Evolutionary conservation across 768 basidiomycete genomes (phyloP).

Genomic region (Phylloporus scabripes): DNA sequence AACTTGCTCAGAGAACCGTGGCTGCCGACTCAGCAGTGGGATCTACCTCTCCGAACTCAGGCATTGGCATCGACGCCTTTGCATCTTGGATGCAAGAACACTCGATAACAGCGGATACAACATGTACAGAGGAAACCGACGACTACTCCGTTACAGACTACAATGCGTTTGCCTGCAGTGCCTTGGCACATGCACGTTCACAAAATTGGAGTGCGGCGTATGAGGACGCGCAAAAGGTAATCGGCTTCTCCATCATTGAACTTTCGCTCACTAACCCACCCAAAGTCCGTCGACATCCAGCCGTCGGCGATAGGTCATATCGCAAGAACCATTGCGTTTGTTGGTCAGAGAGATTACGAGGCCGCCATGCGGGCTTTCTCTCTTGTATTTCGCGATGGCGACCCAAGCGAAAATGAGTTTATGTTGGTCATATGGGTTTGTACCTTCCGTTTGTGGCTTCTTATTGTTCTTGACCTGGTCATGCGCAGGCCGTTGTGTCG

Average conservation of each 20-base stretch:
- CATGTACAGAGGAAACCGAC: neutral
- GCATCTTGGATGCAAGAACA: constrained; percentile 2
- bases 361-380: constrained; percentile 2
- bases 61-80: neutral
- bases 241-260: neutral
- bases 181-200: constrained; percentile 1
- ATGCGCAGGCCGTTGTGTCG: constrained; percentile 1
- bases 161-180: constrained; percentile 3
- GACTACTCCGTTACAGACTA: neutral
- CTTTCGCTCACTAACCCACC: neutral
- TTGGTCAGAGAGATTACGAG: constrained; percentile 1
- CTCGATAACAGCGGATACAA: neutral
- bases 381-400: constrained; percentile 4
- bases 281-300: constrained; percentile 2
- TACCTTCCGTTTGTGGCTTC: neutral
- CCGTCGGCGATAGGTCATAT: constrained; percentile 7
- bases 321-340: constrained; percentile 2
- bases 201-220: constrained; percentile 2
- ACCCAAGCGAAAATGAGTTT: constrained; percentile 2
- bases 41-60: neutral
- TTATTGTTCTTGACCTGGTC: neutral
- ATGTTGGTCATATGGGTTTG: constrained; percentile 3
- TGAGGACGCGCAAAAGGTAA: constrained; percentile 6
- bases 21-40: neutral
- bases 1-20: neutral